Conservation (phyloP, 129 eudicot species). For the Flaveria ramosissima region DNA sequence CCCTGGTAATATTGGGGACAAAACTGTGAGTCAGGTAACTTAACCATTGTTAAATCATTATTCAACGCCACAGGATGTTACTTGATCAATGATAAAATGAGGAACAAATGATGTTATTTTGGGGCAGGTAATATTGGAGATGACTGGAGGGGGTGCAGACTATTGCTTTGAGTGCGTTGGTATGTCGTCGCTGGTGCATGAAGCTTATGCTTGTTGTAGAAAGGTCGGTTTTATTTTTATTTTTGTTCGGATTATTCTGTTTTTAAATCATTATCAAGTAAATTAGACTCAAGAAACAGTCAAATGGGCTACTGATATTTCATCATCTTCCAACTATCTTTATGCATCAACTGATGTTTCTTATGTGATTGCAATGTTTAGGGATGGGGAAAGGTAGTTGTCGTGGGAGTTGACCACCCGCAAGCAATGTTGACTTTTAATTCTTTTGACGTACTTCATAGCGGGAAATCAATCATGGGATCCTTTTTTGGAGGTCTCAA, state of each 20-base stretch:
- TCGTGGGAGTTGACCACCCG: conserved; percentile 70
- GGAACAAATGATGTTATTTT: background rate
- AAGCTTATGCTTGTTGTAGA: conserved; percentile 78
- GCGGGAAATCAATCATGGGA: conserved; percentile 59
- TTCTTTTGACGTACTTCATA: conserved; percentile 51
- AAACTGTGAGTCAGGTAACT: conserved; percentile 77
- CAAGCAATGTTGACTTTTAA: conserved; percentile 46
- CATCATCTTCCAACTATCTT: background rate
- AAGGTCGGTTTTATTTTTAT: conserved; percentile 49
- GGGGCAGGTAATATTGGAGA: conserved; percentile 57
- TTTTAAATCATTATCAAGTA: background rate
- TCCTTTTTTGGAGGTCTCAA: conserved; percentile 71
- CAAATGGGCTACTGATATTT: background rate
- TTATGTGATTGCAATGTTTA: conserved; percentile 23
- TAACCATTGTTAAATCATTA: background rate
- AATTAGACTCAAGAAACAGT: background rate
- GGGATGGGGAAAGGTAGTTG: conserved; percentile 91
- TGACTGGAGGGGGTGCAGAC: conserved; percentile 94
- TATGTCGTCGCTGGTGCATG: conserved; percentile 56
- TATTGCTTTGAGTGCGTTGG: conserved; percentile 98
- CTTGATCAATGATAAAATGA: background rate
- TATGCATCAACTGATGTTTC: background rate
- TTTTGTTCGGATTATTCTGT: background rate
- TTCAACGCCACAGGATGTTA: background rate
- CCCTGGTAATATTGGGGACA: conserved; percentile 50